A percentile compares a stretch with the other conserved stretches of the same genome.
Evolutionary conservation across 257 asterid genomes (phyloP).

Genomic region (Solanum bulbocastanum): DNA sequence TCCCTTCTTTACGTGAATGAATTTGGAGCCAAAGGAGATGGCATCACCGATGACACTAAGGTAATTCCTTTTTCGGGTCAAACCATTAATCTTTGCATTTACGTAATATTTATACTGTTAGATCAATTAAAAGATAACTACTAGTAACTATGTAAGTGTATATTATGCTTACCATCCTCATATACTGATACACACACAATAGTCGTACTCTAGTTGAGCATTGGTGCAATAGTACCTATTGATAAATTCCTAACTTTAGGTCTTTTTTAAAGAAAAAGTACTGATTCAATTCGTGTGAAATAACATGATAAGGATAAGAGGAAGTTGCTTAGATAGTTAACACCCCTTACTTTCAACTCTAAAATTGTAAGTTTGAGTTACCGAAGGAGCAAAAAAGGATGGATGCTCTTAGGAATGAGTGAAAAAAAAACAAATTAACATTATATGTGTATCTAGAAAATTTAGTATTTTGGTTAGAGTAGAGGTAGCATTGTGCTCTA

Average conservation of each 20-base stretch:
- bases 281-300: background rate
- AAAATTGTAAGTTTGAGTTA: too few species aligned
- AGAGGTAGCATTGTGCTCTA: rapidly evolving
- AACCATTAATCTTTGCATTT: background rate
- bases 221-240: background rate
- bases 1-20: constrained; percentile 33
- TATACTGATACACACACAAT: background rate
- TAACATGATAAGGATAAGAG: background rate
- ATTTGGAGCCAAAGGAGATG: constrained; percentile 66
- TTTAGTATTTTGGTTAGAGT: background rate
- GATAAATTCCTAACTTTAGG: too few species aligned
- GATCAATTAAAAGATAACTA: background rate
- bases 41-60: constrained; percentile 44
- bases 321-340: too few species aligned
- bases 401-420: too few species aligned
- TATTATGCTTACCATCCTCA: background rate
- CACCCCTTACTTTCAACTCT: too few species aligned
- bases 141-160: background rate
- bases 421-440: background rate
- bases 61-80: constrained; percentile 6
- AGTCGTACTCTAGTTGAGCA: background rate
- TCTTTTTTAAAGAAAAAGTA: background rate
- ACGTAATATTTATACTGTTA: background rate
- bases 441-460: background rate
- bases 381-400: too few species aligned